Base-by-base conservation (phyloP, 495 filamentous ascomycete species). In the Penicillium antarcticum region DNA sequence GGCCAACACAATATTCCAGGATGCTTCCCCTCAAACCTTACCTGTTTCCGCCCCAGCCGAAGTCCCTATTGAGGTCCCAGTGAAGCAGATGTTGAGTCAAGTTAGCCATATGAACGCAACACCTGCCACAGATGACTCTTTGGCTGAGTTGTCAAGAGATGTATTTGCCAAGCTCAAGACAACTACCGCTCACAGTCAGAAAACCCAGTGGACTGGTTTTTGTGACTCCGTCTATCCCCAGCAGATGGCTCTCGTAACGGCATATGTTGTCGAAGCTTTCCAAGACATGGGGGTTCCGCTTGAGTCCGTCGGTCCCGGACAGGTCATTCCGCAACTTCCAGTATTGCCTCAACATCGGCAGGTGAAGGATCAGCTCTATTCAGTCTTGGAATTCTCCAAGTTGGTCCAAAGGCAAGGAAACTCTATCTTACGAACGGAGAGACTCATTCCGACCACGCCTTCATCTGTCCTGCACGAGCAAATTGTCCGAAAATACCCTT, bases 181-280 rank as follows among this genome's bases (percentile, higher is more conserved):
- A 19, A 44, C 24, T 17, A 32, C 10, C 3, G 6, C 14, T 1
- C 42, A 44, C 14, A 32, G 42, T 33, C 26, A 44, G 19, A 17
- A 19, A 17, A 37, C 36, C 17, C 17, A 47, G 17, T 38, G 42
- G 36, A 11, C 17, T 16, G 45, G 53, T 1, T 79, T 72, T 51
- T 72, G 57, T 47, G 16, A 26, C 9, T 40, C 56, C 0, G 72
- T 68, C 1, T 71, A 67, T 32, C 73, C 65, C 0, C 7, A 33
- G 0, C 72, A 77, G 36, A 45, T 63, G n/a, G 18, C 50, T 6
- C 65, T 79, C 2, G 67, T 77, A 0, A 32, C 66, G 2, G 56
- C 62, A 2, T 79, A 78, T 51, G 55, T 70, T 5, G 52, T 71
- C 2, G 68, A 73, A 39, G 70, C 72, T 10, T 76, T 80, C 39